phyloP scores from a whole-genome alignment of 2,329 filamentous ascomycete genomes.

The Fusarium nurragi region DNA sequence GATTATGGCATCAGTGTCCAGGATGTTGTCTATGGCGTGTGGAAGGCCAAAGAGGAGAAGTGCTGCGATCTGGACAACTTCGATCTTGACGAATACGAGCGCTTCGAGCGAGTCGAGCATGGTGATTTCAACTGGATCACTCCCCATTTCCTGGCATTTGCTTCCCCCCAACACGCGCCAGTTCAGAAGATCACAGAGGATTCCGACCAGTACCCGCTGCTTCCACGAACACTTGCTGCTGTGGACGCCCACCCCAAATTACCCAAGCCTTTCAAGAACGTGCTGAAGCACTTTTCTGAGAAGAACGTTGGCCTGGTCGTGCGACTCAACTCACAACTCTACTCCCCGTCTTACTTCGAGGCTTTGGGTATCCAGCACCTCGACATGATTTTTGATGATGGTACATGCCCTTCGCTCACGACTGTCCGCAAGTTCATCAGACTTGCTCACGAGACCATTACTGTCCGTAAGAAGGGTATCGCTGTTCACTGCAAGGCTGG shows the following conservation, averaged over 20 bases:
- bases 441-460: constrained; percentile 93
- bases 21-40: constrained; percentile 97
- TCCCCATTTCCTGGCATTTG: constrained; percentile 93
- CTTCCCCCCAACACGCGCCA: constrained; percentile 87
- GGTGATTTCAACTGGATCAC: constrained; percentile 99
- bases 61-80: constrained; percentile 93
- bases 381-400: constrained; percentile 99
- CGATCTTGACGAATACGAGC: constrained; percentile 96
- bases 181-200: constrained; percentile 75
- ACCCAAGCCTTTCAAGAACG: constrained; percentile 92
- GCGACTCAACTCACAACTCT: constrained; percentile 92
- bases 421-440: constrained; percentile 96
- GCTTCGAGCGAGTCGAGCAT: constrained; percentile 94
- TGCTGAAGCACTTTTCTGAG: constrained; percentile 86
- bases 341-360: constrained; percentile 97
- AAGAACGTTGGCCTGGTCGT: constrained; percentile 93
- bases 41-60: constrained; percentile 97
- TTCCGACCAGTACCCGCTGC: constrained; percentile 75
- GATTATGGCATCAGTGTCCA: constrained; percentile 96
- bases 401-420: constrained; percentile 88
- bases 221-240: constrained; percentile 80
- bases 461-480: constrained; percentile 87
- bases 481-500: constrained; percentile 99
- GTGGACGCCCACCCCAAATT: constrained; percentile 76
- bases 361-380: constrained; percentile 93